Evolutionary conservation across 805 yeast genomes (phyloP).

Genomic region (Pichia membranifaciens): DNA sequence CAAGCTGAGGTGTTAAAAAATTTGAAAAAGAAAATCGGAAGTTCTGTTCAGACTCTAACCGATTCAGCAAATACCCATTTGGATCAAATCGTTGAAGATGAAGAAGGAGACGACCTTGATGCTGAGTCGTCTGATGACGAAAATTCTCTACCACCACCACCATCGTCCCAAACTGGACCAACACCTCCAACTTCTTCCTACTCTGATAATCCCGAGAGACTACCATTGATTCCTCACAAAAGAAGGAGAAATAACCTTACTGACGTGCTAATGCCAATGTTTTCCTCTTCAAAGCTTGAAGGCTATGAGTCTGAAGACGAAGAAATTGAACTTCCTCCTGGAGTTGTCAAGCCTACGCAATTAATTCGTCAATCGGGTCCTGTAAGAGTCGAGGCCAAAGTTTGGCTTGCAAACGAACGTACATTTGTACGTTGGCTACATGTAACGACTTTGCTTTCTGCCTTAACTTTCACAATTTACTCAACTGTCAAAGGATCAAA

Average conservation of each 20-base stretch:
- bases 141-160: conserved; percentile 33
- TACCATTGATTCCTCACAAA: conserved; percentile 9
- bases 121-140: conserved; percentile 53
- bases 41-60: conserved; percentile 30
- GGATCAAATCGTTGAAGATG: conserved; percentile 29
- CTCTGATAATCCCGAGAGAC: conserved; percentile 3
- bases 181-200: conserved; percentile 1
- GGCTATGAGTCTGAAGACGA: conserved; percentile 74
- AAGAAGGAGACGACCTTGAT: conserved; percentile 33
- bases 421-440: conserved; percentile 95
- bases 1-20: conserved; percentile 33
- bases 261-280: conserved; percentile 28
- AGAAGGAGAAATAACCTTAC: conserved; percentile 19
- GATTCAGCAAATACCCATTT: conserved; percentile 25
- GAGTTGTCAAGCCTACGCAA: conserved; percentile 75
- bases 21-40: conserved; percentile 40
- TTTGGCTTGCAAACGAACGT: conserved; percentile 97
- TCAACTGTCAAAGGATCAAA: conserved; percentile 66
- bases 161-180: background rate
- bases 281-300: conserved; percentile 30
- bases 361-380: conserved; percentile 88
- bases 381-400: conserved; percentile 92
- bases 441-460: conserved; percentile 77
- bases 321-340: conserved; percentile 81
- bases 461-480: conserved; percentile 75